Conservation (phyloP, 768 basidiomycete genomes). For the Boletus sp. region DNA sequence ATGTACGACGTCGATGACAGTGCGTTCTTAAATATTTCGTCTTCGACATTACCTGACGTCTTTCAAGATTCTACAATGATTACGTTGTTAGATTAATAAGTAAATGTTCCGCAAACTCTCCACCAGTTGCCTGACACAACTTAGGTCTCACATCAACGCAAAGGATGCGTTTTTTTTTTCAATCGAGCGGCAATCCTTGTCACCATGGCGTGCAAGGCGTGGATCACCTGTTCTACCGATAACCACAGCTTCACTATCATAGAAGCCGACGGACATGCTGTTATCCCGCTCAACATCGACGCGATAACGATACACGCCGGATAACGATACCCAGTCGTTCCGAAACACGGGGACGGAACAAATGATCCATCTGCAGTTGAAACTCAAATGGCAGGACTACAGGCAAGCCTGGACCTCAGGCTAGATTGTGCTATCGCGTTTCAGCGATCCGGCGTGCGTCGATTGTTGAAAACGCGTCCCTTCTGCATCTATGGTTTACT, state of each 20-base stretch:
- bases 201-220: constrained; percentile 44
- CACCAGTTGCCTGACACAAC: not conserved
- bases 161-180: constrained; percentile 12
- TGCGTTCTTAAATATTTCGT: not conserved
- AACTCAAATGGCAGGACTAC: too few species aligned
- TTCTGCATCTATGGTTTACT: too few species aligned
- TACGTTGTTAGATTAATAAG: constrained; percentile 41
- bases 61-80: constrained; percentile 38
- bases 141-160: constrained; percentile 24
- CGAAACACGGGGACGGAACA: too few species aligned
- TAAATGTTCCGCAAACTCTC: not conserved
- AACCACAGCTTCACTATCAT: constrained; percentile 46
- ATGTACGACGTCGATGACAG: constrained; percentile 40
- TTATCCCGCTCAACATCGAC: constrained; percentile 39
- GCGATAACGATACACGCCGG: constrained; percentile 45
- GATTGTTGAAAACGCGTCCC: too few species aligned
- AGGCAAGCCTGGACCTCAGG: too few species aligned
- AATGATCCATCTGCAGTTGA: too few species aligned
- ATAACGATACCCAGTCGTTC: constrained; percentile 52
- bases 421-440: too few species aligned
- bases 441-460: too few species aligned
- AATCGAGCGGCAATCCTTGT: constrained; percentile 34
- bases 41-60: not conserved
- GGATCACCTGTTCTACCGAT: constrained; percentile 45
- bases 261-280: constrained; percentile 44